Evolutionary conservation across 139 green algal species (phyloP).

Genomic region (Asterochloris erici): DNA sequence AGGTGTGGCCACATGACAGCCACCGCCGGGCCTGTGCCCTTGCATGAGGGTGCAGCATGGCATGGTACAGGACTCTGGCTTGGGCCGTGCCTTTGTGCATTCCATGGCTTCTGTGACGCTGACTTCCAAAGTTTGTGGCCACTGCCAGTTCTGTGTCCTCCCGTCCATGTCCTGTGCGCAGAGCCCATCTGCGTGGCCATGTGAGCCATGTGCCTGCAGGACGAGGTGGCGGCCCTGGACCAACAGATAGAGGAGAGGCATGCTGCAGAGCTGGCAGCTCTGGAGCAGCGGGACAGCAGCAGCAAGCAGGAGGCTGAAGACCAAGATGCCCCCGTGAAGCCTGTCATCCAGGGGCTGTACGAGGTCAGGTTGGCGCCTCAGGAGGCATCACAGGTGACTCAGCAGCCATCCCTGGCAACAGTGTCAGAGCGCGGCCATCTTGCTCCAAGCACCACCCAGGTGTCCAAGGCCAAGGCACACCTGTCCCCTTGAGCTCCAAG

Average conservation of each 20-base stretch:
- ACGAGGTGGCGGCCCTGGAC: constrained; percentile 56
- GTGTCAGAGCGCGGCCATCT: too few species aligned
- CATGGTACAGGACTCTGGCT: neutral
- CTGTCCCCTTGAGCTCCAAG: too few species aligned
- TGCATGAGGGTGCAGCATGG: neutral
- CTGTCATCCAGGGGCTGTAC: too few species aligned
- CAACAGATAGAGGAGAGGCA: constrained; percentile 55
- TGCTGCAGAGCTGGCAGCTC: constrained; percentile 54
- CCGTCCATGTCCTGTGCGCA: neutral
- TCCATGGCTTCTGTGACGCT: neutral
- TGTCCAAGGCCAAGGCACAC: too few species aligned
- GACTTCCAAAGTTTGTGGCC: neutral
- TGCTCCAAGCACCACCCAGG: too few species aligned
- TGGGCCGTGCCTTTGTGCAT: neutral
- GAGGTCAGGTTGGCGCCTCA: too few species aligned
- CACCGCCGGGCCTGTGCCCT: neutral
- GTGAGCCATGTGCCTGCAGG: constrained; percentile 28
- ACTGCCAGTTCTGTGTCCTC: neutral
- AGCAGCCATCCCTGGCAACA: too few species aligned
- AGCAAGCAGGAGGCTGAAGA: neutral
- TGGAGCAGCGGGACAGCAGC: constrained; percentile 38
- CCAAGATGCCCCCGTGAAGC: too few species aligned
- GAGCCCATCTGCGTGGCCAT: too few species aligned
- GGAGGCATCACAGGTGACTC: too few species aligned
- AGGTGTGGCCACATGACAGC: neutral